These are phyloP conservation scores for Hydrangea macrophylla DNA, from an alignment of 148 eudicot species.

Conservation along the genomic window DNA sequence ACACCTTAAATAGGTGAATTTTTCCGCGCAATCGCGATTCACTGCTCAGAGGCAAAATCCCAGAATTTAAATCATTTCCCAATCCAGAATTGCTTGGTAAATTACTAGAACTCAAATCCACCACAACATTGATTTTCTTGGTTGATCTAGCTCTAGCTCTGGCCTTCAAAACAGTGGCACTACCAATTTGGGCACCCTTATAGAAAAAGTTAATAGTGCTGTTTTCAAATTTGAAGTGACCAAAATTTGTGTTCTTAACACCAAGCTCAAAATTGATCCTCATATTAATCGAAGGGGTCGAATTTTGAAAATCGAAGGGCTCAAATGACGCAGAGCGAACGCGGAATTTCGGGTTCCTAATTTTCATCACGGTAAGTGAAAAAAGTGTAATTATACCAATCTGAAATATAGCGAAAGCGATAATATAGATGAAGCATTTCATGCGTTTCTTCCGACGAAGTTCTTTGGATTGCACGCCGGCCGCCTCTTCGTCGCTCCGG, in stretches of 20 bases:
- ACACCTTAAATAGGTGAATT: not conserved
- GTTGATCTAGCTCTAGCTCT: slow-evolving; percentile 4
- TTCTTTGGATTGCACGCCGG: not conserved
- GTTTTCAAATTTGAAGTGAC: not conserved
- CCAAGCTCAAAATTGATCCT: slow-evolving; percentile 11
- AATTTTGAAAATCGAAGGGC: not conserved
- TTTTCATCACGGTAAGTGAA: slow-evolving; percentile 13
- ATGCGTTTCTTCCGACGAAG: slow-evolving; percentile 18
- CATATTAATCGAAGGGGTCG: not conserved
- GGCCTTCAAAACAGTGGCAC: not conserved
- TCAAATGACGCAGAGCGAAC: slow-evolving; percentile 7
- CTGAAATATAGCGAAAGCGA: slow-evolving; percentile 11
- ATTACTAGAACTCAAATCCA: not conserved
- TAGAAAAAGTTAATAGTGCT: slow-evolving; percentile 10
- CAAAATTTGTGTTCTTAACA: slow-evolving; percentile 19
- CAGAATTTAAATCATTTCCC: slow-evolving; percentile 6
- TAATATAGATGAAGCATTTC: slow-evolving; percentile 3
- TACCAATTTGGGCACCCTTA: slow-evolving; percentile 1
- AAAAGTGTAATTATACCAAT: not conserved
- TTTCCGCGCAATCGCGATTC: slow-evolving; percentile 10
- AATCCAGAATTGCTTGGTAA: not conserved
- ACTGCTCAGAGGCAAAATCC: slow-evolving; percentile 12
- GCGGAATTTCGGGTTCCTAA: slow-evolving; percentile 21
- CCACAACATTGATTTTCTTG: slow-evolving; percentile 10
- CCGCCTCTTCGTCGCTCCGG: not conserved